phyloP scores from a whole-genome alignment of 2,329 filamentous ascomycete species.

The Aspergillus proliferans region DNA sequence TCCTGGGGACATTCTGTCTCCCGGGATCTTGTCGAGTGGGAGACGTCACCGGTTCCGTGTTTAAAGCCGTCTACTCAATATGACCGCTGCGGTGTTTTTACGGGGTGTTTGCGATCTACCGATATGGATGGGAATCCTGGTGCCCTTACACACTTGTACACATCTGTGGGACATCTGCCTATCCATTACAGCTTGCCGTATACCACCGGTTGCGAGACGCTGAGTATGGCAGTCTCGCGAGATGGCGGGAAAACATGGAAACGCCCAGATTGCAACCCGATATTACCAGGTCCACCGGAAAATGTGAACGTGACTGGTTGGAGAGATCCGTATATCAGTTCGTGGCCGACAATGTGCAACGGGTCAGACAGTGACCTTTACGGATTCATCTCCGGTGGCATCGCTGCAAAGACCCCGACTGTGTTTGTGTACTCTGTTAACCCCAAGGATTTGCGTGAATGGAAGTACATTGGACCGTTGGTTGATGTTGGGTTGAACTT shows the following conservation, averaged over 20 bases:
- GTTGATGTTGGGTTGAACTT: conserved; percentile 36
- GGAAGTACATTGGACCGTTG: conserved; percentile 43
- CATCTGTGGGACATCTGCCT: conserved; percentile 34
- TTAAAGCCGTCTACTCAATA: conserved; percentile 31
- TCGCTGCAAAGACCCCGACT: conserved; percentile 37
- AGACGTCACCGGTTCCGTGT: conserved; percentile 19
- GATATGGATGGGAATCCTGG: conserved; percentile 18
- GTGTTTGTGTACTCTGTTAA: conserved; percentile 44
- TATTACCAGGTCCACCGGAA: conserved; percentile 29
- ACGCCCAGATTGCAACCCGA: conserved; percentile 31
- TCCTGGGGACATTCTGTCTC: conserved; percentile 38
- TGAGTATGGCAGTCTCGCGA: conserved; percentile 34
- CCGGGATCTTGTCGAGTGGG: conserved; percentile 35
- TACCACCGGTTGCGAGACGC: conserved; percentile 28
- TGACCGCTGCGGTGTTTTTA: conserved; percentile 38
- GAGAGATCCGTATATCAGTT: conserved; percentile 36
- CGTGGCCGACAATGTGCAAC: conserved; percentile 22
- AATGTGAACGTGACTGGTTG: conserved; percentile 35
- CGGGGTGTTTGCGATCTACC: conserved; percentile 32
- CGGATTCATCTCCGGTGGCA: conserved; percentile 46
- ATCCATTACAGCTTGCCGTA: conserved; percentile 38
- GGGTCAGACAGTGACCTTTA: conserved; percentile 28
- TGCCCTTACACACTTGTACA: conserved; percentile 35
- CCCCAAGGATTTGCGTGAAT: conserved; percentile 34
- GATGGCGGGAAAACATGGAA: conserved; percentile 35